A percentile compares a stretch with the other conserved stretches of the same genome.
These are phyloP conservation scores for Russula sp. DNA, from an alignment of 768 basidiomycete species.

Conservation along the genomic window DNA sequence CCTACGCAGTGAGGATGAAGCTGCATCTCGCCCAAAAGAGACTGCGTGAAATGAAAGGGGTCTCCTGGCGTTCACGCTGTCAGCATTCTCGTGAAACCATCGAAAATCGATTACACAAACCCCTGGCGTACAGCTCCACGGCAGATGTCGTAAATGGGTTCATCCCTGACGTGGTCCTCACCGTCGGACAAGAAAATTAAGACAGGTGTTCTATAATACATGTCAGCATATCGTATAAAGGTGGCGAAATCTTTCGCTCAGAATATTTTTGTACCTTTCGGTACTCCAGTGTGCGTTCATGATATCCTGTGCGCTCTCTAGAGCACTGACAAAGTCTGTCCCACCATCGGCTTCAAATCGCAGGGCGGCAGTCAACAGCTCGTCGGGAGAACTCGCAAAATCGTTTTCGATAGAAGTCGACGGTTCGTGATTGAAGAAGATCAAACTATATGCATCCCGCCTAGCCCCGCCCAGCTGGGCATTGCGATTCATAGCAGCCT, in stretches of 20 bases:
- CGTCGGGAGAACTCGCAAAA: conserved; percentile 44
- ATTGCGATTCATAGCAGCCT: conserved; percentile 37
- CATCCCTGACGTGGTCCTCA: conserved; percentile 44
- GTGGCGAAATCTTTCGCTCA: background rate
- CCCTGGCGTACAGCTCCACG: conserved; percentile 46
- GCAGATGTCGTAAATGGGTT: conserved; percentile 43
- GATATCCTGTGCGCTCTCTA: conserved; percentile 38
- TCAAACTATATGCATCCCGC: conserved; percentile 55
- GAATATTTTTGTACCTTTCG: conserved; percentile 42
- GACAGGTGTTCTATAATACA: conserved; percentile 44
- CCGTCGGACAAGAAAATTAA: conserved; percentile 60
- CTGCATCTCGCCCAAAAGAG: conserved; percentile 47
- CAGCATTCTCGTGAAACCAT: background rate
- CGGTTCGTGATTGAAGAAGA: conserved; percentile 44
- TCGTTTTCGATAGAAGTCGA: conserved; percentile 43
- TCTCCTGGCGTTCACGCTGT: conserved; percentile 41
- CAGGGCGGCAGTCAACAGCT: conserved; percentile 44
- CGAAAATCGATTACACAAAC: conserved; percentile 32
- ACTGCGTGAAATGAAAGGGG: conserved; percentile 58
- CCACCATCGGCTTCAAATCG: conserved; percentile 37
- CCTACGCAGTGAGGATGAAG: conserved; percentile 39
- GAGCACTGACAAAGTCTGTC: conserved; percentile 46
- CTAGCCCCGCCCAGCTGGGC: conserved; percentile 35
- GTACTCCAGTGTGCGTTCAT: conserved; percentile 52
- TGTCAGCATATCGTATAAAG: conserved; percentile 17